Percentiles rank a stretch among this genome's conserved stretches.
Evolutionary conservation across 2,329 filamentous ascomycete genomes (phyloP).

Genomic region (Pseudogymnoascus sp.): DNA sequence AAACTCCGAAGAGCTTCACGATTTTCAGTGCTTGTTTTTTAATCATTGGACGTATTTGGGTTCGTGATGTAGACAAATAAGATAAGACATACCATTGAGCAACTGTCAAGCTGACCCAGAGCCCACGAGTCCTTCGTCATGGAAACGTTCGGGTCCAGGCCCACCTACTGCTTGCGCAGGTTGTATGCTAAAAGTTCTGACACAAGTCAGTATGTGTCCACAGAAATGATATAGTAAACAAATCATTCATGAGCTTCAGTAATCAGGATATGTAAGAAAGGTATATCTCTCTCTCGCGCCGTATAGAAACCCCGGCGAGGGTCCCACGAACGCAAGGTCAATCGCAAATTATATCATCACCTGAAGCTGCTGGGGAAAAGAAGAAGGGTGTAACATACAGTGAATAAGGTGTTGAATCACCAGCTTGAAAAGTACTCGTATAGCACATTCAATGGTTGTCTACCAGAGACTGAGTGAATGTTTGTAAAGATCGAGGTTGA

Average conservation of each 20-base stretch:
- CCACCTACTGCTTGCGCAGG: not conserved
- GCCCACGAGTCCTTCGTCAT: not conserved
- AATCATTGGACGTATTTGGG: slow-evolving; percentile 23
- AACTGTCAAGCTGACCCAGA: not conserved
- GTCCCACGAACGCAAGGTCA: slow-evolving; percentile 77
- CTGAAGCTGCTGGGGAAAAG: slow-evolving; percentile 23
- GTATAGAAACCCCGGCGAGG: slow-evolving; percentile 87
- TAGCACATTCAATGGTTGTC: not conserved
- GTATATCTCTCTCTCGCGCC: slow-evolving; percentile 74
- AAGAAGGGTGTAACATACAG: slow-evolving; percentile 7
- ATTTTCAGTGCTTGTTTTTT: slow-evolving; percentile 32
- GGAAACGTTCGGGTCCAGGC: not conserved
- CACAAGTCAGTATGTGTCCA: not conserved
- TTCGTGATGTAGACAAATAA: not conserved
- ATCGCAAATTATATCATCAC: slow-evolving; percentile 99
- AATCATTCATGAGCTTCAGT: slow-evolving; percentile 6
- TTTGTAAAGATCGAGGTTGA: not conserved
- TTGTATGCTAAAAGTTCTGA: not conserved
- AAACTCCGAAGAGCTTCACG: slow-evolving; percentile 26
- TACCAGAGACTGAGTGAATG: slow-evolving; percentile 1
- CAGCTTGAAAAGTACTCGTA: not conserved
- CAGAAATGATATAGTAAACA: not conserved
- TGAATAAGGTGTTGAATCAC: not conserved
- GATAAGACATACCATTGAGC: not conserved
- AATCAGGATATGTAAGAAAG: slow-evolving; percentile 99